Base-by-base conservation (phyloP, 140 eudicot species). In the Eryngium alpinum region DNA sequence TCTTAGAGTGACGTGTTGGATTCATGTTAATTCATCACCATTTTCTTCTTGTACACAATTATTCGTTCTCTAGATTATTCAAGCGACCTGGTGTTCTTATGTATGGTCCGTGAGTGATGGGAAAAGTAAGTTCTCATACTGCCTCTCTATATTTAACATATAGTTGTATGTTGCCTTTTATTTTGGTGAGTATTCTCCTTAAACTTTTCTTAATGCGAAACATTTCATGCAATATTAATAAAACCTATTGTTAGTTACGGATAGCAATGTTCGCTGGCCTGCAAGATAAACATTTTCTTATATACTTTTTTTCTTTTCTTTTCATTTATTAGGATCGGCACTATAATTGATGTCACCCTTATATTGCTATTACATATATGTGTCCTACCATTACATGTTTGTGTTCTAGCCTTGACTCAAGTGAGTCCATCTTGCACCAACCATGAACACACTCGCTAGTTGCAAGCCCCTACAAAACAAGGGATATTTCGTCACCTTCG, bases 231-330 rank as follows among this genome's bases (percentile, higher is more conserved):
- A 19, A 83, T 95, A 90, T 72, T 95, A 87, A 97, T 97, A 57
- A 95, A 95, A 91, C 97, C 99, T 87, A 97, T 95, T 86, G 99
- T n/a, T n/a, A n/a, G n/a, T n/a, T n/a, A n/a, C n/a, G n/a, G n/a
- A n/a, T n/a, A n/a, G n/a, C n/a, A n/a, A n/a, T n/a, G n/a, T n/a
- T n/a, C n/a, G n/a, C n/a, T n/a, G n/a, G n/a, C n/a, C n/a, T n/a
- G n/a, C n/a, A n/a, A n/a, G n/a, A n/a, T n/a, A n/a, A n/a, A n/a
- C n/a, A n/a, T n/a, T n/a, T n/a, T n/a, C n/a, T n/a, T n/a, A n/a
- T n/a, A n/a, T n/a, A n/a, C n/a, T n/a, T n/a, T n/a, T n/a, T n/a
- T n/a, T n/a, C n/a, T n/a, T n/a, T n/a, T n/a, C n/a, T n/a, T n/a
- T n/a, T n/a, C n/a, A n/a, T n/a, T n/a, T n/a, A n/a, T n/a, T n/a